Evolutionary conservation across 768 basidiomycete species (phyloP), one percentile per base, ranked within the genome.

Genomic region (Rhodocollybia butyracea): DNA sequence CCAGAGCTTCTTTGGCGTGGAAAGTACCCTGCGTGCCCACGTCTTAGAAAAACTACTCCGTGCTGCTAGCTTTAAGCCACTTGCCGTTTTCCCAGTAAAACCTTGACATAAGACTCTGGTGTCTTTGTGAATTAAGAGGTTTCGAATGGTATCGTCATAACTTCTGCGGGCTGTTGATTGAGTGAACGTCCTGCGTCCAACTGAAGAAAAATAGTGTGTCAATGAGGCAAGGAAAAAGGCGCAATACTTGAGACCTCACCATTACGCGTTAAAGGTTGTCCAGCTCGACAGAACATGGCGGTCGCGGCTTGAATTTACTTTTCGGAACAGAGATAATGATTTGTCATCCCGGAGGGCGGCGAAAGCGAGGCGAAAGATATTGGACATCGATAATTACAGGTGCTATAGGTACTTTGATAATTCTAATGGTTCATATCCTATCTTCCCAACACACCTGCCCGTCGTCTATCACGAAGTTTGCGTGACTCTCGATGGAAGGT

Each of bases 21-120:
- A 99, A 99, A 63, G 97, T 98, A 60, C 89, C 97, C 96, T 91
- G 58, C 26, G 51, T 40, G 27, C 41, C 34, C 26, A 24, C n/a
- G 17, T 43, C 21, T 12, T 27, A 11, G 46, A 13, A 15, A 19
- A 8, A 12, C 41, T 19, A 3, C 40, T 46, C 19, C 17, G 8
- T 13, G n/a, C 15, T 17, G 8, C 3, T 2, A 22, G 21, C 29
- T 36, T 51, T n/a, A 32, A 45, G 51, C 29, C 40, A 63, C 84
- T 62, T 61, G 92, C 95, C 56, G 94, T 97, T 85, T 97, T 98
- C 68, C 95, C 95, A 12, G 94, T 98, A 64, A 94, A 84, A 3
- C 84, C 93, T 73, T 94, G 97, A 71, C 88, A 94, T 60, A 86
- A 79, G 42, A 99, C 96, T 73, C 85, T 94, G 62, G 97, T 97